Evolutionary conservation across 371 early-diverging fungal genomes (phyloP), one percentile per base, ranked within the genome.

Genomic region (Saksenaea oblongispora): DNA sequence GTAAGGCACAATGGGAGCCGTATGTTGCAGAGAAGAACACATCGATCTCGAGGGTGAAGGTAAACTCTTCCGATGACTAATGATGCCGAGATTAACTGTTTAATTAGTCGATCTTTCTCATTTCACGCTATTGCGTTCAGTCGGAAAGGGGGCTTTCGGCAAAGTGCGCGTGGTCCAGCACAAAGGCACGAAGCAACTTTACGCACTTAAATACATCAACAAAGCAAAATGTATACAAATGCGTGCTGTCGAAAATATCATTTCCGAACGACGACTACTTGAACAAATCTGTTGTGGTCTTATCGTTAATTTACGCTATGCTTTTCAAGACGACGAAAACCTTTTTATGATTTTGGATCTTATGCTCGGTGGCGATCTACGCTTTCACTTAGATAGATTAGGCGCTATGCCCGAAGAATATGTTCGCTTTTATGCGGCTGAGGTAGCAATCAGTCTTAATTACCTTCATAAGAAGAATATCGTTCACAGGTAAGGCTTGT

Each of bases 161-260:
- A 90, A 89, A 72, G 88, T 91, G 31, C 89, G 92, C n/a, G 89
- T 94, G 0, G 93, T 95, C 3, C 91, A 95, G 74, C 90, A 93
- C 72, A 91, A 89, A 64, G 76, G 76, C 34, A 80, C 84, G 2
- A 78, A 81, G 35, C 66, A 78, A 37, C 35, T 83, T 15, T 86
- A 76, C 60, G 86, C 86, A 11, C 62, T 86, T 37, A 86, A 86
- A 55, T 86, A 86, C 47, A 86, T 86, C 64, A 76, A 80, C 69
- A 86, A 86, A 61, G 54, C 69, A 0, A 75, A 82, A 69, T 85
- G 83, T 59, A 84, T 86, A 17, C 72, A 75, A 27, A 81, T 80
- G 79, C 76, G 74, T 11, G 85, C 83, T 0, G 82, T 84, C 13
- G 72, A 80, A 35, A 84, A 84, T 58, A 82, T 86, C 37, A 74